Evolutionary conservation across 371 early-diverging fungal species (phyloP).

Genomic region (Capniomyces stellatus): DNA sequence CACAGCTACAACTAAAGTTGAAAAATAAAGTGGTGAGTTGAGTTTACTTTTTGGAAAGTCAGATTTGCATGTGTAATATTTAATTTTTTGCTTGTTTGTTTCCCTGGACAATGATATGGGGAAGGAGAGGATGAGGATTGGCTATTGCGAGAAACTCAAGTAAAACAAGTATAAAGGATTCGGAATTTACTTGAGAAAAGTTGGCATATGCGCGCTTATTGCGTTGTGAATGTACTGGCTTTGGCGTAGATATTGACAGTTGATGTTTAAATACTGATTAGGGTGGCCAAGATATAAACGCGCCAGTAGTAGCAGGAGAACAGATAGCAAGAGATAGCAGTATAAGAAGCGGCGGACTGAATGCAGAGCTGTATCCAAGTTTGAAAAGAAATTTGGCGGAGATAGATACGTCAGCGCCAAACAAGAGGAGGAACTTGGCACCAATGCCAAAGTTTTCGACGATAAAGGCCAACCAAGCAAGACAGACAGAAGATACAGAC

Average conservation of each 20-base stretch:
- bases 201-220: too few relatives aligned
- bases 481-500: conserved; percentile 9
- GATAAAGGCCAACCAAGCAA: conserved; percentile 32
- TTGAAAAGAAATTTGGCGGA: neutral
- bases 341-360: neutral
- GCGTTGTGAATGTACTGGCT: too few relatives aligned
- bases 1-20: neutral
- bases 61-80: too few relatives aligned
- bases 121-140: too few relatives aligned
- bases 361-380: neutral
- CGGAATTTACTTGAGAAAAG: too few relatives aligned
- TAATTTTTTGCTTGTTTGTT: too few relatives aligned
- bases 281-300: neutral
- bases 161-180: too few relatives aligned
- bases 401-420: neutral
- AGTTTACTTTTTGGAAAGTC: too few relatives aligned
- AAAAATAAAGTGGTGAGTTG: neutral
- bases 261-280: conserved; percentile 1
- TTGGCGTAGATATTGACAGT: too few relatives aligned
- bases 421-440: neutral
- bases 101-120: too few relatives aligned
- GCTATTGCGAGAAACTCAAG: too few relatives aligned
- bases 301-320: neutral
- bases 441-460: conserved; percentile 25
- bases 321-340: neutral